Evolutionary conservation across 73 alveolate genomes (phyloP).

Genomic region (Paramecium tetraurelia): DNA sequence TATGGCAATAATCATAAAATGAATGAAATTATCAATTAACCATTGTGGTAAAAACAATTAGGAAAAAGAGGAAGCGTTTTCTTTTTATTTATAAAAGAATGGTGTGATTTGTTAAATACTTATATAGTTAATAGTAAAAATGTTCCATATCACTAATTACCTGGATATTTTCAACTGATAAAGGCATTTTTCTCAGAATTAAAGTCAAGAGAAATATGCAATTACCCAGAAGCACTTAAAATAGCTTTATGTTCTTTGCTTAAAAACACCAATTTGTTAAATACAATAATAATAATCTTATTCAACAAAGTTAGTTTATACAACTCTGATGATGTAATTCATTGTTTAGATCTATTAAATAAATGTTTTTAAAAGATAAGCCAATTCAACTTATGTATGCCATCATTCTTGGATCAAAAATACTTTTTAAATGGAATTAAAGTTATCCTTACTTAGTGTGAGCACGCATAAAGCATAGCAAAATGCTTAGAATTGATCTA

Average conservation of each 20-base stretch:
- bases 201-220: slow-evolving; percentile 75
- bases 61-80: slow-evolving; percentile 87
- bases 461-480: slow-evolving; percentile 72
- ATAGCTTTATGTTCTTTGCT: slow-evolving; percentile 70
- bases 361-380: slow-evolving; percentile 65
- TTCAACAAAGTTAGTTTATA: slow-evolving; percentile 70
- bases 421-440: slow-evolving; percentile 73
- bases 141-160: slow-evolving; percentile 79
- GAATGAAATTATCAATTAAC: slow-evolving; percentile 31
- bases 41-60: slow-evolving; percentile 72
- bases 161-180: slow-evolving; percentile 77
- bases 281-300: slow-evolving; percentile 71
- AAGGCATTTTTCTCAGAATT: slow-evolving; percentile 76
- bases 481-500: slow-evolving; percentile 69
- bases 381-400: slow-evolving; percentile 55
- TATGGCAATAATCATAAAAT: slow-evolving; percentile 55
- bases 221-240: slow-evolving; percentile 85
- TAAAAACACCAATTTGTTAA: slow-evolving; percentile 64
- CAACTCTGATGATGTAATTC: slow-evolving; percentile 65
- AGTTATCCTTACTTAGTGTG: slow-evolving; percentile 59
- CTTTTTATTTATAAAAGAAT: slow-evolving; percentile 76
- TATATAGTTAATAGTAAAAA: slow-evolving; percentile 67
- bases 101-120: slow-evolving; percentile 73
- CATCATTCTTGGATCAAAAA: slow-evolving; percentile 71
- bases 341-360: slow-evolving; percentile 68